These are phyloP conservation scores for Diutina sp. DNA, from an alignment of 1,139 yeast species.

Conservation along the genomic window DNA sequence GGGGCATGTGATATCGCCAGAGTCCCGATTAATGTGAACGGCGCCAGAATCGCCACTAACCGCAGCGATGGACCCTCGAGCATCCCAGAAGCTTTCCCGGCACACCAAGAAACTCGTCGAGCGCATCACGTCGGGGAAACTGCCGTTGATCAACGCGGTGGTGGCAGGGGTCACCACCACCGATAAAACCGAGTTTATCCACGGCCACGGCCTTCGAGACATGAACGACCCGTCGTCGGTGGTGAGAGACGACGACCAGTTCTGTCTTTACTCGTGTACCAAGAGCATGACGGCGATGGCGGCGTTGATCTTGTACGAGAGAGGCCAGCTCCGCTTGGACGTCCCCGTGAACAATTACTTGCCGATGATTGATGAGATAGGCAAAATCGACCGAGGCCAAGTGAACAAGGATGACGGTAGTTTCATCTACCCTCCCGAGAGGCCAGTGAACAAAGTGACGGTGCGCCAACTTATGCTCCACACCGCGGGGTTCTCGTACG, in stretches of 20 bases:
- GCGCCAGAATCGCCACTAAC: background rate
- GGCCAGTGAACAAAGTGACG: conserved; percentile 29
- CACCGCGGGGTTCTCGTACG: conserved; percentile 39
- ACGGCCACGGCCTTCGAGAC: background rate
- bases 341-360: conserved; percentile 24
- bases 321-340: conserved; percentile 29
- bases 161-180: background rate
- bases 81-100: background rate
- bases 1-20: background rate
- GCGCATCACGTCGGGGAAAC: background rate
- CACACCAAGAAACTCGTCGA: background rate
- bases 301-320: conserved; percentile 30
- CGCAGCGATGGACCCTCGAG: background rate
- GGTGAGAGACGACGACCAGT: background rate
- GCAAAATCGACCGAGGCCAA: conserved; percentile 23
- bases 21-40: background rate
- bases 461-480: conserved; percentile 36
- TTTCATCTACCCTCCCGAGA: conserved; percentile 10
- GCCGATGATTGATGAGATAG: conserved; percentile 29
- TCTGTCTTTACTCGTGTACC: conserved; percentile 18
- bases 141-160: background rate
- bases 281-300: conserved; percentile 37
- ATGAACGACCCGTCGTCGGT: background rate
- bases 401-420: conserved; percentile 17
- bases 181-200: background rate